phyloP scores from a whole-genome alignment of 768 basidiomycete genomes.

The Hypsizygus marmoreus region DNA sequence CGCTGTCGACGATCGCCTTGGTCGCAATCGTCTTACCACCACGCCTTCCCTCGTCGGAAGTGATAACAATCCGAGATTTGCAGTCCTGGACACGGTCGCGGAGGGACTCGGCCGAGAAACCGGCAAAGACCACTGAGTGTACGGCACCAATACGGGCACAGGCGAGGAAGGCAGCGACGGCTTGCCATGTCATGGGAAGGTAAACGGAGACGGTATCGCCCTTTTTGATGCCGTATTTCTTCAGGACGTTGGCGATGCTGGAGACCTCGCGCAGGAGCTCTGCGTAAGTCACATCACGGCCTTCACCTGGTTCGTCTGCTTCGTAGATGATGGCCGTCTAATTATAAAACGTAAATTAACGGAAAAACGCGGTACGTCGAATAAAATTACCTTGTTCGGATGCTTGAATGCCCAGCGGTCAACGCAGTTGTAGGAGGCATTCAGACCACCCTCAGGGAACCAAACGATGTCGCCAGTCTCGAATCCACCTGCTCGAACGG shows the following conservation, averaged over 20 bases:
- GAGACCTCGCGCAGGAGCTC: conserved; percentile 91
- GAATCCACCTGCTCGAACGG: conserved; percentile 82
- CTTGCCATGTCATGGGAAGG: conserved; percentile 94
- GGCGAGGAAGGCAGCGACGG: conserved; percentile 94
- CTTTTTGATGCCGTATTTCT: conserved; percentile 86
- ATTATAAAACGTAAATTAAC: background rate
- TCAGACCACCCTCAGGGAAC: conserved; percentile 95
- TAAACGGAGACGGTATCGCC: conserved; percentile 95
- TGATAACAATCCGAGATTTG: conserved; percentile 87
- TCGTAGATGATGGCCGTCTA: conserved; percentile 98
- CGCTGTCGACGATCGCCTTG: conserved; percentile 91
- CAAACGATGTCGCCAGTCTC: conserved; percentile 85
- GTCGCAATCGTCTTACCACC: conserved; percentile 96
- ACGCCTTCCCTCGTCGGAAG: conserved; percentile 90
- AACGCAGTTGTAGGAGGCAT: conserved; percentile 96
- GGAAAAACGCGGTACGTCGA: background rate
- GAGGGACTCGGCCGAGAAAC: conserved; percentile 93
- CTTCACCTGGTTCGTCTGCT: conserved; percentile 89
- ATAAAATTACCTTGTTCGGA: conserved; percentile 67
- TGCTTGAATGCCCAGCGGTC: conserved; percentile 94
- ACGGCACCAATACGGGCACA: conserved; percentile 96
- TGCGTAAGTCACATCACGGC: conserved; percentile 73
- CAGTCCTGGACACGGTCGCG: conserved; percentile 93
- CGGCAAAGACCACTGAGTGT: conserved; percentile 97
- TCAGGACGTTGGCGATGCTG: conserved; percentile 89